These are phyloP conservation scores for Neonothopanus nambi DNA, from an alignment of 1,284 basidiomycete genomes.

Conservation along the genomic window DNA sequence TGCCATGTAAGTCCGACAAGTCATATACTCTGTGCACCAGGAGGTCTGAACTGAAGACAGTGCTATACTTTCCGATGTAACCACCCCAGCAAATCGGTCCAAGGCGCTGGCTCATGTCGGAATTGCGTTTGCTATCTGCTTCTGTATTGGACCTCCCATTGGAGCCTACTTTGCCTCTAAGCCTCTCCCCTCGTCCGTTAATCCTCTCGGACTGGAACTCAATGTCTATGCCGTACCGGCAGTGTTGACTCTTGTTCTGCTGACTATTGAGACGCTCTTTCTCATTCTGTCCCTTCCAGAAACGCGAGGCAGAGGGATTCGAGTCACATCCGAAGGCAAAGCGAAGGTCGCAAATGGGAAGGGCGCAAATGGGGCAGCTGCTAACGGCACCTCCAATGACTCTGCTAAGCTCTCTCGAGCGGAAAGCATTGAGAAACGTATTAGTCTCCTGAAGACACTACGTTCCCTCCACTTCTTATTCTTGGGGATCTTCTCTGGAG, in stretches of 20 bases:
- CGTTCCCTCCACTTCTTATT: constrained; percentile 79
- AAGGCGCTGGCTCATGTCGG: constrained; percentile 89
- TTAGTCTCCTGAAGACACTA: constrained; percentile 54
- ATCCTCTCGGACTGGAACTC: constrained; percentile 62
- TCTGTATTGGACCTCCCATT: constrained; percentile 83
- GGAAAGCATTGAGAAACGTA: constrained; percentile 48
- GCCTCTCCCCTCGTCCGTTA: constrained; percentile 59
- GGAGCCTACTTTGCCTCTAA: constrained; percentile 80
- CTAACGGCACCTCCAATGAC: constrained; percentile 22
- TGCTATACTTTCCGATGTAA: constrained; percentile 88
- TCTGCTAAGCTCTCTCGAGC: constrained; percentile 24
- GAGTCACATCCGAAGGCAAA: constrained; percentile 25
- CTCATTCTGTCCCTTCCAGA: constrained; percentile 75
- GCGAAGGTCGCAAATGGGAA: constrained; percentile 22
- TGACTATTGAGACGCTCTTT: constrained; percentile 72
- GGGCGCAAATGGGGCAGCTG: constrained; percentile 24
- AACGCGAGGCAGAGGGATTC: constrained; percentile 55
- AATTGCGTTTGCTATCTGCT: constrained; percentile 91
- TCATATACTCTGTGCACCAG: neutral
- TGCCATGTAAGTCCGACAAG: constrained; percentile 58
- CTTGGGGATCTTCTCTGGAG: constrained; percentile 85
- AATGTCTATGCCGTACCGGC: constrained; percentile 89
- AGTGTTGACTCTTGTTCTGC: constrained; percentile 69
- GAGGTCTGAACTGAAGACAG: constrained; percentile 36
- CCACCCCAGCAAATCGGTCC: constrained; percentile 73